Evolutionary conservation across 2,329 filamentous ascomycete genomes (phyloP).

Genomic region (Talaromyces marneffei): DNA sequence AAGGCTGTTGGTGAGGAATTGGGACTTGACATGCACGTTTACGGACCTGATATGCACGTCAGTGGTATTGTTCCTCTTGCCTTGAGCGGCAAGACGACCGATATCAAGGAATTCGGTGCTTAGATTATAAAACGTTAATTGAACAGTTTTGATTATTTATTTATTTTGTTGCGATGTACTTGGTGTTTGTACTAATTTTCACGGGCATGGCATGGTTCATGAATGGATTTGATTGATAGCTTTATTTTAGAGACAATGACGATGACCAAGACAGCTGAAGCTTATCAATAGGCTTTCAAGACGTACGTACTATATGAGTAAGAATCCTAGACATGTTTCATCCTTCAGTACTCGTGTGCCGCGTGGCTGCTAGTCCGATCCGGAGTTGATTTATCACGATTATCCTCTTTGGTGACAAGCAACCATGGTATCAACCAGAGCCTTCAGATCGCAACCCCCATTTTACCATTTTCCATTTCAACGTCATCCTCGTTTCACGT

Average conservation of each 20-base stretch:
- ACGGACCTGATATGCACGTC: slow-evolving; percentile 77
- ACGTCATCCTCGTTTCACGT: background rate
- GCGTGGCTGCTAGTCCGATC: background rate
- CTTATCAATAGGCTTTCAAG: no score
- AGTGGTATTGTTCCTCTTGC: slow-evolving; percentile 94
- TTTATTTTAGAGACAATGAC: slow-evolving; percentile 3
- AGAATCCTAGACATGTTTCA: background rate
- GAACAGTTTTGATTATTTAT: background rate
- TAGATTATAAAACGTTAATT: slow-evolving; percentile 7
- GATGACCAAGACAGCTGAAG: slow-evolving; percentile 10
- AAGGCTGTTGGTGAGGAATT: slow-evolving; percentile 93
- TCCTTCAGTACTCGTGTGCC: background rate
- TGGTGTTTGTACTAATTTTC: slow-evolving; percentile 17
- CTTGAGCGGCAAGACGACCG: slow-evolving; percentile 58
- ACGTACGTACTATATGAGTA: no score
- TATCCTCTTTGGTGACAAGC: background rate
- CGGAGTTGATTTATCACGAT: background rate
- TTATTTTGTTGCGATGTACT: slow-evolving; percentile 13
- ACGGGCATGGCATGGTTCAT: slow-evolving; percentile 18
- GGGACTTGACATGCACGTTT: slow-evolving; percentile 89
- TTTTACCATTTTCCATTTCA: background rate
- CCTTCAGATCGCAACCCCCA: background rate
- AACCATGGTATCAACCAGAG: background rate
- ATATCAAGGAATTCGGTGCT: slow-evolving; percentile 55
- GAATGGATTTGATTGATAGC: slow-evolving; percentile 15